Conservation (phyloP, 106 monocot species). For the Alisma plantagoaquatica region DNA sequence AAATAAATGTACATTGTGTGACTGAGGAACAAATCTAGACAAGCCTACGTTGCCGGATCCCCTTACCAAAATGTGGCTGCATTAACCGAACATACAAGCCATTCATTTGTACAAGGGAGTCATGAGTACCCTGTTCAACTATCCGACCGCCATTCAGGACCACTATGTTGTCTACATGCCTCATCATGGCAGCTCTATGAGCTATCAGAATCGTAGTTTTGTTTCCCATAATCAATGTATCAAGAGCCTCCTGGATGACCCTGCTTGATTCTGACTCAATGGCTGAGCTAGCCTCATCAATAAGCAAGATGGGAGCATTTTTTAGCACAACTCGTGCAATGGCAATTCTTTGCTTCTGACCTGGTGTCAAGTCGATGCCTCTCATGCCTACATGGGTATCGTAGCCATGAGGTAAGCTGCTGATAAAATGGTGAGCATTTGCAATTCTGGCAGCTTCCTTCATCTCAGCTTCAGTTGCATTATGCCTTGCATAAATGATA, state of each 20-base stretch:
- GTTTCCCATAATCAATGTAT: constrained; percentile 92
- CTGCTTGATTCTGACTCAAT: constrained; percentile 96
- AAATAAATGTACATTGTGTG: constrained; percentile 43
- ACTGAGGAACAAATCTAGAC: too few species aligned
- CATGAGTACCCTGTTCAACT: constrained; percentile 91
- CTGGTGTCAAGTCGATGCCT: constrained; percentile 85
- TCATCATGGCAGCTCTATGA: constrained; percentile 96
- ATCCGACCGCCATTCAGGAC: constrained; percentile 93
- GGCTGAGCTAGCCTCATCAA: constrained; percentile 94
- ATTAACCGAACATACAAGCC: constrained; percentile 90
- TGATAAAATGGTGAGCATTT: constrained; percentile 98
- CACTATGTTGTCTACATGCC: constrained; percentile 93
- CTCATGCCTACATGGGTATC: constrained; percentile 97
- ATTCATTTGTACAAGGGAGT: constrained; percentile 72
- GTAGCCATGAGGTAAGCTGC: constrained; percentile 95
- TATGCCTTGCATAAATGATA: constrained; percentile 95
- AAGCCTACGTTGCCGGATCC: constrained; percentile 67
- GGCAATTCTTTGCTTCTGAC: constrained; percentile 95
- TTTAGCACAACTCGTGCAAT: constrained; percentile 92
- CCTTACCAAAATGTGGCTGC: constrained; percentile 97
- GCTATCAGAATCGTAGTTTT: constrained; percentile 94
- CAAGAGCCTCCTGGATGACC: constrained; percentile 94
- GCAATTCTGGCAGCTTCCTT: constrained; percentile 99
- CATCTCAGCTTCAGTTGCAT: constrained; percentile 89
- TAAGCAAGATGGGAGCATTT: constrained; percentile 92